A percentile compares a stretch with the other conserved stretches of the same genome.
Conservation (phyloP, 1,139 yeast species). For the Neolecta irregularis region DNA sequence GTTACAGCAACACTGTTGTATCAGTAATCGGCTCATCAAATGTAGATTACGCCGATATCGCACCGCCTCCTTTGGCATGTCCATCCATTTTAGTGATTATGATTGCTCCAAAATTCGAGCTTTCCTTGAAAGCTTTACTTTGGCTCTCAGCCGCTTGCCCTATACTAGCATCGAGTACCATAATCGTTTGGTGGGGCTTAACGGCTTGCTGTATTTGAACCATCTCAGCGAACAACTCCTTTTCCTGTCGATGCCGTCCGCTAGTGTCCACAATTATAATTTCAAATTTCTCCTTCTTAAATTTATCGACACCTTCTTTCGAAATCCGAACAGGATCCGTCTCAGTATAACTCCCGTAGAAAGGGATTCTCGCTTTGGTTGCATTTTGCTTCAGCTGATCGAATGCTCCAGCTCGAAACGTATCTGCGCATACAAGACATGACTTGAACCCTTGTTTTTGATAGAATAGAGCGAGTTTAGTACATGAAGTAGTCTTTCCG, state of each 20-base stretch:
- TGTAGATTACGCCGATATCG: constrained; percentile 56
- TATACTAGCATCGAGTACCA: constrained; percentile 94
- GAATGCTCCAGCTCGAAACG: constrained; percentile 98
- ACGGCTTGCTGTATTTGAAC: constrained; percentile 77
- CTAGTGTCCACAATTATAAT: constrained; percentile 93
- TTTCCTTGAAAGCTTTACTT: constrained; percentile 84
- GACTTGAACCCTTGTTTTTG: constrained; percentile 87
- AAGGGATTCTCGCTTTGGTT: constrained; percentile 85
- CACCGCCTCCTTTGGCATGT: constrained; percentile 99
- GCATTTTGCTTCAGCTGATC: constrained; percentile 97
- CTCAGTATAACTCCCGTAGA: constrained; percentile 86
- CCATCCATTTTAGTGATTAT: constrained; percentile 96
- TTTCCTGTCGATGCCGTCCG: constrained; percentile 94
- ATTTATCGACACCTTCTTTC: constrained; percentile 77
- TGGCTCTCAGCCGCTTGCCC: constrained; percentile 98
- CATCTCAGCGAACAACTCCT: constrained; percentile 86
- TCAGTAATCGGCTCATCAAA: not conserved
- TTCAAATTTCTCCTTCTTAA: constrained; percentile 82
- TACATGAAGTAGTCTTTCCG: constrained; percentile 95
- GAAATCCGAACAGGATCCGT: constrained; percentile 93
- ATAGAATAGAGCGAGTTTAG: constrained; percentile 87
- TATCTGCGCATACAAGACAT: constrained; percentile 96
- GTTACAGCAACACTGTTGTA: constrained; percentile 63
- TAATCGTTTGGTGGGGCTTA: constrained; percentile 81
- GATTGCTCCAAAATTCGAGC: constrained; percentile 87